Base-by-base conservation (phyloP, 78 protist species). In the Emiliania huxleyi region DNA sequence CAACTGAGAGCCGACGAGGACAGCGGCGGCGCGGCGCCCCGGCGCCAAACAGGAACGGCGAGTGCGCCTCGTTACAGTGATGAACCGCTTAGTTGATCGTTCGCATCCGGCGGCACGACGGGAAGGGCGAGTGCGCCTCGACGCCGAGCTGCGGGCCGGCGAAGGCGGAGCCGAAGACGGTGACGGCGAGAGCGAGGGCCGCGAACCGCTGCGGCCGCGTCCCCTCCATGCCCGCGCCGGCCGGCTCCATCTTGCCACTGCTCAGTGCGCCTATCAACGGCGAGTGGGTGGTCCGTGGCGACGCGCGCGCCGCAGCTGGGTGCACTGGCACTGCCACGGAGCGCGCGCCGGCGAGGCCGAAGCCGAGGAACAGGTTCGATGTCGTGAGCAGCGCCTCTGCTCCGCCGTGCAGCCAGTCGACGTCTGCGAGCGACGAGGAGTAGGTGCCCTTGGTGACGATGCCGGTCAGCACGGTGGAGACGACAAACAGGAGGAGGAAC, bases 361-460 rank as follows among this genome's bases (percentile, higher is more conserved):
- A 0, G 12, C 15, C 91, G 73, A 92, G 22, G 90, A 44, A 45
- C 35, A 92, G 62, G 71, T 92, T 92, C 33, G 73, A 85, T 42
- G 37, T 52, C 3, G 94, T 92, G 23, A 92, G 85, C 69, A 92
- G 87, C 87, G 75, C 84, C 85, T 92, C 94, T 2, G 94, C 94
- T 35, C 43, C n/a, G 26, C 94, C 94, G 69, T 92, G 94, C 40
- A 92, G 94, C 94, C 94, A 92, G 91, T 92, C 94, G 18, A 48
- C 91, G 44, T 92, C 91, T 1, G 94, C 91, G 37, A 92, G 94
- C 48, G 94, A 69, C 48, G 33, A 35, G 6, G 49, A 83, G 87
- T 92, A 92, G 55, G 25, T 40, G 43, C 40, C 25, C 77, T 84
- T 92, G 25, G 94, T 6, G 11, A 92, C 37, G 91, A 92, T 38